These are phyloP conservation scores for Podospora appendiculata DNA, from an alignment of 495 filamentous ascomycete species.

Conservation along the genomic window DNA sequence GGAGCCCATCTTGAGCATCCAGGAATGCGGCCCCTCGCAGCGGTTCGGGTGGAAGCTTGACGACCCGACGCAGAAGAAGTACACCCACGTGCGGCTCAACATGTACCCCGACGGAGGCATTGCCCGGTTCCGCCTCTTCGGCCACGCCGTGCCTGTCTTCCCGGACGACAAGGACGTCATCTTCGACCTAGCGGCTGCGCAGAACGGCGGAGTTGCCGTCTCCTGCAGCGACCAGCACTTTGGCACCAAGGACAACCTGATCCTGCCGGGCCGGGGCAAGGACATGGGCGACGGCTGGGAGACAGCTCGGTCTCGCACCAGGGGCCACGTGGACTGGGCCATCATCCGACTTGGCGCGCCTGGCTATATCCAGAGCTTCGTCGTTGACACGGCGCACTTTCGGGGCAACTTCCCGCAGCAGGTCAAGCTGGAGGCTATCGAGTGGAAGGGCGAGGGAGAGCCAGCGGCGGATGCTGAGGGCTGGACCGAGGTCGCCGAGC, in stretches of 20 bases:
- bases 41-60: constrained; percentile 73
- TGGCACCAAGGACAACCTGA: constrained; percentile 72
- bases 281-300: constrained; percentile 98
- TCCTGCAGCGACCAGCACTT: constrained; percentile 82
- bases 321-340: constrained; percentile 80
- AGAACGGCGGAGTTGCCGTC: constrained; percentile 71
- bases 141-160: constrained; percentile 66
- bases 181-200: constrained; percentile 76
- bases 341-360: constrained; percentile 68
- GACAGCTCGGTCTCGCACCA: constrained; percentile 68
- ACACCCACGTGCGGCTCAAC: constrained; percentile 77
- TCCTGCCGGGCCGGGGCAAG: constrained; percentile 76
- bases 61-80: constrained; percentile 50
- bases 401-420: constrained; percentile 82
- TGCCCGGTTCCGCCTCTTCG: constrained; percentile 75
- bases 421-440: constrained; percentile 60
- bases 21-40: constrained; percentile 68
- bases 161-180: constrained; percentile 51
- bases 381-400: constrained; percentile 87
- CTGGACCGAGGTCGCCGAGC: constrained; percentile 63
- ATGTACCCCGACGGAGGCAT: constrained; percentile 98
- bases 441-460: constrained; percentile 44
- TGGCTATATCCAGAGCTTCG: constrained; percentile 60
- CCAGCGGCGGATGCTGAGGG: constrained; percentile 52
- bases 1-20: constrained; percentile 62